Percentiles rank a stretch among this genome's conserved stretches.
Conservation (phyloP, 1,139 yeast species). For the Candida dubliniensis region DNA sequence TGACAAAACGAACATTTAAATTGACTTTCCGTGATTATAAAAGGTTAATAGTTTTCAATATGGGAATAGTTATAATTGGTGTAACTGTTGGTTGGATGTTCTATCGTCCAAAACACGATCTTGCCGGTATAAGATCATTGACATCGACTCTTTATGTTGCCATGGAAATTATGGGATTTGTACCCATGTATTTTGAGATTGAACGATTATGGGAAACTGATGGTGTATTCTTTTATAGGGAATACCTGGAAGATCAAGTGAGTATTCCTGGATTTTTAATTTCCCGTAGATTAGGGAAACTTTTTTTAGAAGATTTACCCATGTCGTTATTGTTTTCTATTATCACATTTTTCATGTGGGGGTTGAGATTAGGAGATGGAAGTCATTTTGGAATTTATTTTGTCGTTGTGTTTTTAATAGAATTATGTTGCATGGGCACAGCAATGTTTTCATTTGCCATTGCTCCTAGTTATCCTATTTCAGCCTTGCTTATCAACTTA, state of each 20-base stretch:
- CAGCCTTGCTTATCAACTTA: conserved; percentile 62
- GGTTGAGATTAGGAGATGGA: conserved; percentile 37
- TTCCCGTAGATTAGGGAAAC: conserved; percentile 66
- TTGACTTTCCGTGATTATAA: conserved; percentile 60
- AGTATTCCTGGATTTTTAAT: conserved; percentile 65
- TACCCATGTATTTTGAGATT: conserved; percentile 68
- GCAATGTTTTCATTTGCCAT: conserved; percentile 60
- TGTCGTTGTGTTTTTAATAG: conserved; percentile 55
- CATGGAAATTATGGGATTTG: conserved; percentile 65
- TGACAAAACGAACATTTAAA: conserved; percentile 55
- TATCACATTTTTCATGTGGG: conserved; percentile 78
- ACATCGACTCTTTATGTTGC: conserved; percentile 66
- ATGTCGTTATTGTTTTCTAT: conserved; percentile 58
- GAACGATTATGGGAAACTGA: conserved; percentile 72
- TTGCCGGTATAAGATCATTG: conserved; percentile 67
- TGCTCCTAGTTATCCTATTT: conserved; percentile 63
- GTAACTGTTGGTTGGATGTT: conserved; percentile 75
- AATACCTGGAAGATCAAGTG: conserved; percentile 70
- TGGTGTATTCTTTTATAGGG: conserved; percentile 69
- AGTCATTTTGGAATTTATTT: conserved; percentile 62
- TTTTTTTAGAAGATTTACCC: conserved; percentile 69
- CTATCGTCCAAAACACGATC: conserved; percentile 58
- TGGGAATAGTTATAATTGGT: conserved; percentile 60
- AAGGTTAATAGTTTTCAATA: conserved; percentile 52
- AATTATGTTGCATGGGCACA: conserved; percentile 54